Percentiles rank a stretch among this genome's conserved stretches.
phyloP scores from a whole-genome alignment of 2,329 filamentous ascomycete genomes.

The Leptographium procerum region DNA sequence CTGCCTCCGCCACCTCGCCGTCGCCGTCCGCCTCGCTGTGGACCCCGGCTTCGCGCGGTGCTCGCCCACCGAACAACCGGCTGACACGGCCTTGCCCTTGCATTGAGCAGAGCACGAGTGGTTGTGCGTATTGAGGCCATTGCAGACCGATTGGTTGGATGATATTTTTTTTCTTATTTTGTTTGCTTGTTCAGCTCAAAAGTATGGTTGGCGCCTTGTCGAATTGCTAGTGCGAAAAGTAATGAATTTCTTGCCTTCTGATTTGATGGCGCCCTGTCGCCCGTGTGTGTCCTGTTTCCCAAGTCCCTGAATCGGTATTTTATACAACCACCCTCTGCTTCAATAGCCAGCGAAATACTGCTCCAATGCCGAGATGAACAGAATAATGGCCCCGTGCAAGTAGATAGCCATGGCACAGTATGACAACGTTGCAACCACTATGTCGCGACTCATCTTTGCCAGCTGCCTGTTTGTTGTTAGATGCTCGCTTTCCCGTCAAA shows the following conservation, averaged over 20 bases:
- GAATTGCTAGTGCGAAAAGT: neutral
- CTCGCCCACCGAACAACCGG: slow-evolving; percentile 5
- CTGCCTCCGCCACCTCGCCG: neutral
- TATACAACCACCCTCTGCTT: too few relatives aligned
- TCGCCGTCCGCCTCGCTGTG: neutral
- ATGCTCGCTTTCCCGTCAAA: too few relatives aligned
- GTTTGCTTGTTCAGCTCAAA: neutral
- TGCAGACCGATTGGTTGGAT: neutral
- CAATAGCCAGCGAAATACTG: too few relatives aligned
- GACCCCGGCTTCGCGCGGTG: neutral
- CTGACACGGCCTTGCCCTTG: neutral
- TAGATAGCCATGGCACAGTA: too few relatives aligned
- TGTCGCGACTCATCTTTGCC: too few relatives aligned
- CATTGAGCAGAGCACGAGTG: neutral
- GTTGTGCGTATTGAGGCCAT: slow-evolving; percentile 9
- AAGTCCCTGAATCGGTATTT: too few relatives aligned
- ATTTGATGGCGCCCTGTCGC: neutral
- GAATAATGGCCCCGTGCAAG: too few relatives aligned
- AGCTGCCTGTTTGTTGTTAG: too few relatives aligned
- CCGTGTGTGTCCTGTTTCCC: too few relatives aligned
- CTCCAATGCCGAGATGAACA: too few relatives aligned
- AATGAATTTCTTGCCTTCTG: neutral
- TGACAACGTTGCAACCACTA: too few relatives aligned
- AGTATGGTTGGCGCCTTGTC: neutral
- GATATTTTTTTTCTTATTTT: neutral